Evolutionary conservation across 148 eudicot genomes (phyloP).

Genomic region (Rhododendron griersonianum): DNA sequence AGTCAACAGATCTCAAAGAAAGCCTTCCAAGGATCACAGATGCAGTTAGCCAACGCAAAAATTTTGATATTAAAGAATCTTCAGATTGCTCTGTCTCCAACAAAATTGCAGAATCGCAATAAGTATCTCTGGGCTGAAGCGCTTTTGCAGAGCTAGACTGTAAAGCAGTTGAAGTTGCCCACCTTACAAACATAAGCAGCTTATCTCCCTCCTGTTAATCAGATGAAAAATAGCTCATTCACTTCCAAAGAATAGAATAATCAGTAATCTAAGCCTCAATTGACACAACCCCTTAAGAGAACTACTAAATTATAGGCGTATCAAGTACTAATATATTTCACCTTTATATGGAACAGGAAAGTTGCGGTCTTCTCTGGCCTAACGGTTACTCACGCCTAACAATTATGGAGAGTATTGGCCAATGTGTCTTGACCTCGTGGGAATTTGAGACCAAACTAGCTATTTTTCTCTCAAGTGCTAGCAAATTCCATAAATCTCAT

Average conservation of each 20-base stretch:
- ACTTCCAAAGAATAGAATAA: background rate
- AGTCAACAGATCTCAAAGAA: conserved; percentile 25
- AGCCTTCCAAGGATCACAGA: conserved; percentile 53
- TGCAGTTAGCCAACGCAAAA: conserved; percentile 83
- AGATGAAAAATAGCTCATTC: conserved; percentile 7
- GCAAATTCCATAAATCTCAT: background rate
- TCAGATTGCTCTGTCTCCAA: conserved; percentile 21
- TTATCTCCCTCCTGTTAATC: conserved; percentile 55
- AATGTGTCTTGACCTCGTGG: background rate
- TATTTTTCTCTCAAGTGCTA: background rate
- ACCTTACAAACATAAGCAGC: conserved; percentile 49
- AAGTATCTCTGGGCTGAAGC: conserved; percentile 19
- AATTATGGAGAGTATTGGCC: background rate
- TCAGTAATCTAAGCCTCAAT: background rate
- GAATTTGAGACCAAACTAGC: background rate
- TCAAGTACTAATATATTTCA: background rate
- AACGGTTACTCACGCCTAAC: background rate
- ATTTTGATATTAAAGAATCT: conserved; percentile 52
- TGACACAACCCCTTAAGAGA: background rate
- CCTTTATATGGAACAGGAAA: background rate
- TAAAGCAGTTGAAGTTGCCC: conserved; percentile 75
- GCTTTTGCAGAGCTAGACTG: conserved; percentile 28
- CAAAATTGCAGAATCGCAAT: background rate
- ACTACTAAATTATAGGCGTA: background rate
- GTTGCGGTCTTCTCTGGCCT: background rate